Evolutionary conservation across 2,329 filamentous ascomycete genomes (phyloP), one percentile per base, ranked within the genome.

Genomic region (Raffaelea arxii): DNA sequence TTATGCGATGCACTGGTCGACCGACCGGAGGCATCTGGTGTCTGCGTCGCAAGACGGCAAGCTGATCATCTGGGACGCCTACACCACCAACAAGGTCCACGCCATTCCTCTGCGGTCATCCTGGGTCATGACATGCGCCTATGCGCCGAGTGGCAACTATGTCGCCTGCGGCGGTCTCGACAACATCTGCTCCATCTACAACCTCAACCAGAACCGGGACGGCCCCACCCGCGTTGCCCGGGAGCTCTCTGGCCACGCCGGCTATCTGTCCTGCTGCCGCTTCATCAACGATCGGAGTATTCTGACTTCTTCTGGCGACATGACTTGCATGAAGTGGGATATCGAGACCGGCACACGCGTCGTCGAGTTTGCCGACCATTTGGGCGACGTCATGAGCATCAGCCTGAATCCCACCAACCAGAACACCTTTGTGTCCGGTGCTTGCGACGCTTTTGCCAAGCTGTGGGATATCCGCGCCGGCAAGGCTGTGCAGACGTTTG

Each of bases 321-420:
- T 98, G 92, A 98, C 92, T 44, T 98, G 92, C 67, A 96, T 97
- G 84, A 86, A 97, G 62, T 98, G 92, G 92, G 92, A 98, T 71
- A 91, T 98, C 54, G 92, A 98, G 70, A 94, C 91, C 1, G 92
- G 92, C 48, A 88, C 90, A 55, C 96, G 96, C 72, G 86, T 95
- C 37, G 94, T 90, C 61, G 92, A 98, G 65, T 98, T 97, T 57
- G 92, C 92, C 61, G 92, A 98, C 68, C 92, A 98, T 65, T 77
- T 98, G 11, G 92, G 92, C 63, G 92, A 98, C 62, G 92, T 98
- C 57, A 98, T 98, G 92, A 97, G 91, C 74, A 89, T 97, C 70
- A 97, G 91, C 77, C 86, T 98, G 67, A 97, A 98, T 71, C 92
- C 92, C 1, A 94, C 94, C 52, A 96, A 97, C 72, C 90, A 95